Evolutionary conservation across 169 alveolate species (phyloP).

Genomic region (Cryptosporidium xiaoi): DNA sequence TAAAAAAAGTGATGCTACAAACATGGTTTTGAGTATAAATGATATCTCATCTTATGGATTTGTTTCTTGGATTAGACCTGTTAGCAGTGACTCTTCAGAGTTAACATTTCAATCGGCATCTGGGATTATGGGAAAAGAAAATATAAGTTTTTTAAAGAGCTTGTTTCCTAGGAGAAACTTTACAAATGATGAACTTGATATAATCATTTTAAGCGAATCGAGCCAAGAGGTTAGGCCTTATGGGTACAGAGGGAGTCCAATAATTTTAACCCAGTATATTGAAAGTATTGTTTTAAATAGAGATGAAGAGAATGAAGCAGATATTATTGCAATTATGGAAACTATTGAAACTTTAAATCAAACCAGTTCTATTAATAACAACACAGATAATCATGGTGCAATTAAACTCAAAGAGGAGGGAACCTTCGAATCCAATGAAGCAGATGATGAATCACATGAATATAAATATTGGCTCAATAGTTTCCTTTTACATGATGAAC

Average conservation of each 20-base stretch:
- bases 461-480: conserved; percentile 26
- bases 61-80: conserved; percentile 29
- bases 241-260: conserved; percentile 30
- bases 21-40: neutral
- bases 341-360: conserved; percentile 21
- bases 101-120: conserved; percentile 9
- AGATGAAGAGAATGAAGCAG: neutral
- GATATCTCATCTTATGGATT: conserved; percentile 35
- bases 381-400: neutral
- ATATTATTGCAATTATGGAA: conserved; percentile 2
- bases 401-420: neutral
- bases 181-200: conserved; percentile 19
- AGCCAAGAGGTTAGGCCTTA: too few relatives aligned
- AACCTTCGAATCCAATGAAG: neutral
- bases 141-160: neutral
- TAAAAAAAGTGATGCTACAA: neutral
- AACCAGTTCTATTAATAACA: neutral
- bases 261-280: conserved; percentile 26
- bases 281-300: conserved; percentile 13
- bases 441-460: neutral
- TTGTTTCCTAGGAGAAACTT: conserved; percentile 37
- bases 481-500: conserved; percentile 34
- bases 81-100: conserved; percentile 11
- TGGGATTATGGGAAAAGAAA: conserved; percentile 8
- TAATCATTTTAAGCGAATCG: neutral